Evolutionary conservation across 192 early-diverging fungal species (phyloP).

Genomic region (Mortierella claussenii): DNA sequence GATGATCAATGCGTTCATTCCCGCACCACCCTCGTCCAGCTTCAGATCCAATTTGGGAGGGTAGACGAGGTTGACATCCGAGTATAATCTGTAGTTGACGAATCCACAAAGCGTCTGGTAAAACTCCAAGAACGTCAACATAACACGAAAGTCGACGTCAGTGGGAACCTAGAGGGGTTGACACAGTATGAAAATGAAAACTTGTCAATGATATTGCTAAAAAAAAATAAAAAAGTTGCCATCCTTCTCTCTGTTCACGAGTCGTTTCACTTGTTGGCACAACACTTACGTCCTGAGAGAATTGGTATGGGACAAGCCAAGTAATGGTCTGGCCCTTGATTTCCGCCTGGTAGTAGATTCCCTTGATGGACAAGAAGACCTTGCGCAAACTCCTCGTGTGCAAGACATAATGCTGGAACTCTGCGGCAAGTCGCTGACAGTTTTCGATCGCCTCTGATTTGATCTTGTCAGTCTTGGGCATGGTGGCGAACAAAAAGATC

Average conservation of each 20-base stretch:
- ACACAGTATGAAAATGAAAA: slow-evolving; percentile 1
- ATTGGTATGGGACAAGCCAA: slow-evolving; percentile 97
- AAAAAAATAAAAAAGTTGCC: neutral
- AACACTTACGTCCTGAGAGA: slow-evolving; percentile 78
- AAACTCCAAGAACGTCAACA: slow-evolving; percentile 97
- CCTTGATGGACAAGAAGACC: slow-evolving; percentile 97
- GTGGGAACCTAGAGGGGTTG: slow-evolving; percentile 69
- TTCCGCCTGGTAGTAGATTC: slow-evolving; percentile 99
- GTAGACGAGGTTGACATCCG: slow-evolving; percentile 88
- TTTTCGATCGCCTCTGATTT: slow-evolving; percentile 69
- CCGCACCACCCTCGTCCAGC: slow-evolving; percentile 70
- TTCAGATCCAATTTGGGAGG: slow-evolving; percentile 85
- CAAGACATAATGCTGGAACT: slow-evolving; percentile 95
- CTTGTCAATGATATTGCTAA: neutral
- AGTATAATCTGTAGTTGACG: slow-evolving; percentile 94
- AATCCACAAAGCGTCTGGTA: slow-evolving; percentile 94
- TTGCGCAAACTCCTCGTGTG: slow-evolving; percentile 82
- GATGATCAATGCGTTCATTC: slow-evolving; percentile 73
- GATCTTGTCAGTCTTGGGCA: slow-evolving; percentile 79
- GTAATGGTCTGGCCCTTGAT: slow-evolving; percentile 93
- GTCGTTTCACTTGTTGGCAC: neutral
- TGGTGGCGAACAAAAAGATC: slow-evolving; percentile 92
- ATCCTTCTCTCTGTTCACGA: neutral
- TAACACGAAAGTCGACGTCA: slow-evolving; percentile 97
- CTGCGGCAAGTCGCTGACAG: slow-evolving; percentile 85